Percentiles rank a stretch among this genome's conserved stretches.
These are phyloP conservation scores for Endocarpon pusillum DNA, from an alignment of 495 filamentous ascomycete genomes.

Conservation along the genomic window DNA sequence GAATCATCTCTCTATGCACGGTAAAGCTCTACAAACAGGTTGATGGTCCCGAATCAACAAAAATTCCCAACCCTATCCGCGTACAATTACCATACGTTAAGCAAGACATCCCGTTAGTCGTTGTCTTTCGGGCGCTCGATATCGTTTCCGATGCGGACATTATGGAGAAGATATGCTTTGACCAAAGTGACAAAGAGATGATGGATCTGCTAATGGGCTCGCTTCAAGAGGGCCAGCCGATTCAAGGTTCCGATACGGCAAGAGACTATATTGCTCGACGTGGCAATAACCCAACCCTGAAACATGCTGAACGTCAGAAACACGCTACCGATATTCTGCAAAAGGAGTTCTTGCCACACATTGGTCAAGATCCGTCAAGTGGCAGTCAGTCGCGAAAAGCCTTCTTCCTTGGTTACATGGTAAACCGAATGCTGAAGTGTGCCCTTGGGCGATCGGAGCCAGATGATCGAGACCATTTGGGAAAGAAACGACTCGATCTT, in stretches of 20 bases:
- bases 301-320: conserved; percentile 70
- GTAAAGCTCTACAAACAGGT: conserved; percentile 78
- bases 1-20: conserved; percentile 76
- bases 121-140: conserved; percentile 89
- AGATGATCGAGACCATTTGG: conserved; percentile 96
- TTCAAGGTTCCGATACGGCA: conserved; percentile 90
- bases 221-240: conserved; percentile 89
- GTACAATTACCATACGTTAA: conserved; percentile 87
- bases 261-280: conserved; percentile 92
- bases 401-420: conserved; percentile 98
- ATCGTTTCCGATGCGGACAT: conserved; percentile 98
- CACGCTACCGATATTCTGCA: conserved; percentile 88
- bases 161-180: conserved; percentile 91
- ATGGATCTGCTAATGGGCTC: conserved; percentile 92
- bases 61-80: conserved; percentile 69
- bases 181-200: conserved; percentile 88
- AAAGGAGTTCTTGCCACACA: conserved; percentile 91
- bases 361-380: conserved; percentile 76
- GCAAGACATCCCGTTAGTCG: conserved; percentile 76
- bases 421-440: conserved; percentile 82
- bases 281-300: conserved; percentile 47
- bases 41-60: conserved; percentile 51
- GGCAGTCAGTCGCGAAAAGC: conserved; percentile 82
- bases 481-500: conserved; percentile 93
- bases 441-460: conserved; percentile 78